Base-by-base conservation (phyloP, 768 basidiomycete species). In the Saitozyma podzolica region DNA sequence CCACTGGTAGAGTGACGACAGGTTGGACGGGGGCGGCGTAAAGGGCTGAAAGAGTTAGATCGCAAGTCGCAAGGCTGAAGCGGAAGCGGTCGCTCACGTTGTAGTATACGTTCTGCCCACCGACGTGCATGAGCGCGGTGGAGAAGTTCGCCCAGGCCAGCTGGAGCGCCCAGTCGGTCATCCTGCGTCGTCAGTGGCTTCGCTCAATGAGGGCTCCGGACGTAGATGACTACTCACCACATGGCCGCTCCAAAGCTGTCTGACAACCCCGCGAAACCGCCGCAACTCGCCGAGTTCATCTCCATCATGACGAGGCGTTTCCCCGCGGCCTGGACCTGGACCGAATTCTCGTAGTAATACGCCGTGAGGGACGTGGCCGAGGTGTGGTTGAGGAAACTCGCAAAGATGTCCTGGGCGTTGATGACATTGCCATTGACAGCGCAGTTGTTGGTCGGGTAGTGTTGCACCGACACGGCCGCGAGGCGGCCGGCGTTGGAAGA, bases 261-360 rank as follows among this genome's bases (percentile, higher is more conserved):
- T 81, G 87, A 75, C 78, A 87, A 82, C 56, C 83, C 82, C 11
- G 79, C 74, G 70, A 83, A 84, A 16, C 83, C 83, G 64, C 81
- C 83, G 72, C 84, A 85, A 53, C 80, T 82, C 3, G 82, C 82
- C 0, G 88, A 82, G 57, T 88, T 88, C 11, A 86, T 88, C 77
- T 89, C 88, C 65, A 88, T 83, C 86, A 89, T 87, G 56, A 87
- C 67, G 41, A 88, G 76, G 17, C 82, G 82, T 60, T 78, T 78
- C n/a, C 77, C 74, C 19, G 68, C 65, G 0, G 72, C 73, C 63
- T 80, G 78, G 1, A 83, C 84, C 20, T 80, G 72, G n/a, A 65
- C 65, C 1, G 84, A 81, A 0, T 85, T 83, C 55, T 81, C 80
- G 13, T 84, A 68, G 75, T 89, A 91, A 6, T 81, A 80, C 1